Evolutionary conservation across 805 yeast genomes (phyloP).

Genomic region (Candida yuanshanica): DNA sequence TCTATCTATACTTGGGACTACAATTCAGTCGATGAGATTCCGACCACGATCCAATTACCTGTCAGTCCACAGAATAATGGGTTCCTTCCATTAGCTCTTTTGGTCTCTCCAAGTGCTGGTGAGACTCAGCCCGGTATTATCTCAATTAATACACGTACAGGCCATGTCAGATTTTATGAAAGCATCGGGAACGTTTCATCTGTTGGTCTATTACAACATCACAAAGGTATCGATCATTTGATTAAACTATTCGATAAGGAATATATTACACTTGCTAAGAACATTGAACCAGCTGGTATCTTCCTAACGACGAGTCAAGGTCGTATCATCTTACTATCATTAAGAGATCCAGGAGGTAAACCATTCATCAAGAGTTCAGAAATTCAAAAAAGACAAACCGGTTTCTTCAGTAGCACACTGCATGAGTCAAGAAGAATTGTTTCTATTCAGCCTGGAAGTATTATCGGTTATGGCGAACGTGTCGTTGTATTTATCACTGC

Average conservation of each 20-base stretch:
- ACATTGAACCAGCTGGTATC: slow-evolving; percentile 71
- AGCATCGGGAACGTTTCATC: slow-evolving; percentile 68
- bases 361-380: slow-evolving; percentile 32
- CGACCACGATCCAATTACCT: slow-evolving; percentile 50
- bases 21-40: slow-evolving; percentile 52
- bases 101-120: slow-evolving; percentile 54
- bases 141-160: slow-evolving; percentile 52
- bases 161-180: slow-evolving; percentile 64
- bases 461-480: slow-evolving; percentile 46
- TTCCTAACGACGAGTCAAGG: slow-evolving; percentile 66
- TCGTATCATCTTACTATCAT: slow-evolving; percentile 52
- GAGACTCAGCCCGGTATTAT: slow-evolving; percentile 62
- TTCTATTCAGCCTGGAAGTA: slow-evolving; percentile 49
- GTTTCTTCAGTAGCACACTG: slow-evolving; percentile 29
- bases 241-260: slow-evolving; percentile 49
- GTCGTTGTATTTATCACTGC: slow-evolving; percentile 34
- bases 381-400: slow-evolving; percentile 24
- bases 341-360: slow-evolving; percentile 67
- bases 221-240: slow-evolving; percentile 28
- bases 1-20: slow-evolving; percentile 66
- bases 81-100: slow-evolving; percentile 45
- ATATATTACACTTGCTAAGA: slow-evolving; percentile 46
- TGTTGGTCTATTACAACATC: slow-evolving; percentile 45
- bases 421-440: slow-evolving; percentile 39
- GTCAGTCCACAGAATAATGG: slow-evolving; percentile 22